phyloP scores from a whole-genome alignment of 2,329 filamentous ascomycete genomes.

The Aureobasidium subglaciale region DNA sequence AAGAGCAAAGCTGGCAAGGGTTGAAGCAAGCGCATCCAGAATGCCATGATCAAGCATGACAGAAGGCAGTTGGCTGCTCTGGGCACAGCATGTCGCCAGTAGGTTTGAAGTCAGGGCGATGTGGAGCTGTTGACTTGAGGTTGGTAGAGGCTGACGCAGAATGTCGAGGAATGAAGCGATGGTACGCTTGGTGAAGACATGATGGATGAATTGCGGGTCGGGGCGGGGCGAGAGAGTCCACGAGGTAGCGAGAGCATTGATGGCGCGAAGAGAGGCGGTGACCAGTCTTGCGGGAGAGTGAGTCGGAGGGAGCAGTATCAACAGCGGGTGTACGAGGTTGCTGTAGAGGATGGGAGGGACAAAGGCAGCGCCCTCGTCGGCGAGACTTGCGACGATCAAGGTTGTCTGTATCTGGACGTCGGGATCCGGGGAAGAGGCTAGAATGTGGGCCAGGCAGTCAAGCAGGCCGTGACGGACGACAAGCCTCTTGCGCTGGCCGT shows the following conservation, averaged over 20 bases:
- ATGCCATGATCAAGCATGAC: slow-evolving; percentile 65
- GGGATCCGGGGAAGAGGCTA: slow-evolving; percentile 50
- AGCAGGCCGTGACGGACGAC: slow-evolving; percentile 67
- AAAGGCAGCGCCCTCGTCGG: slow-evolving; percentile 54
- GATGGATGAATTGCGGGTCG: slow-evolving; percentile 17
- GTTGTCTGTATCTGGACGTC: slow-evolving; percentile 68
- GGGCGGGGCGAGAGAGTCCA: slow-evolving; percentile 26
- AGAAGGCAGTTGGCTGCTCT: neutral
- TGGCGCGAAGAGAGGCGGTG: slow-evolving; percentile 64
- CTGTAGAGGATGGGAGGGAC: slow-evolving; percentile 17
- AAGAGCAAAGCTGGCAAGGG: slow-evolving; percentile 44
- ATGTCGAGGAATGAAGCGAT: slow-evolving; percentile 56
- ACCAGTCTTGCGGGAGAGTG: slow-evolving; percentile 60
- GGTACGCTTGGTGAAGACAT: slow-evolving; percentile 57
- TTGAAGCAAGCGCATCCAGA: slow-evolving; percentile 69
- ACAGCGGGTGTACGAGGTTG: slow-evolving; percentile 13
- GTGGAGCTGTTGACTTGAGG: slow-evolving; percentile 52
- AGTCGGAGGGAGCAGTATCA: slow-evolving; percentile 35
- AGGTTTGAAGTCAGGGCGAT: slow-evolving; percentile 53
- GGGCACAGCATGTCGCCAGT: slow-evolving; percentile 53
- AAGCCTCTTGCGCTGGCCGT: slow-evolving; percentile 76
- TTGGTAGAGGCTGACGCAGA: slow-evolving; percentile 51
- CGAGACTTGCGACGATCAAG: slow-evolving; percentile 76
- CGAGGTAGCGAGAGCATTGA: slow-evolving; percentile 65
- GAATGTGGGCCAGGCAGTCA: slow-evolving; percentile 50